These are phyloP conservation scores for Neurospora sp. DNA, from an alignment of 495 filamentous ascomycete species.

Conservation along the genomic window DNA sequence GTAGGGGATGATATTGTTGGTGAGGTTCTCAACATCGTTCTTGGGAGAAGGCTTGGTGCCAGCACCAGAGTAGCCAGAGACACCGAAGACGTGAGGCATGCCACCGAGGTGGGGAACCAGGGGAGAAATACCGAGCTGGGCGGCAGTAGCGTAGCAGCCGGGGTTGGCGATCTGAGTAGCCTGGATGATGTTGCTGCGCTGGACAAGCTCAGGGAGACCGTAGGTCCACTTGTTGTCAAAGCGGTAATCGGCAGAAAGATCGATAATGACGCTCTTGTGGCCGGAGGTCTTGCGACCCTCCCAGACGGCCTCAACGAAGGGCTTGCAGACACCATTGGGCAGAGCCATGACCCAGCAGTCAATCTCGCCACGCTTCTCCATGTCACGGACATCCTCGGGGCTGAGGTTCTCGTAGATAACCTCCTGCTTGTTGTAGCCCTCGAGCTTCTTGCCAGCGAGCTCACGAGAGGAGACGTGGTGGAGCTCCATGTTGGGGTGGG, in stretches of 20 bases:
- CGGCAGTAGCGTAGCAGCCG: conserved; percentile 95
- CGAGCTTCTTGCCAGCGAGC: conserved; percentile 77
- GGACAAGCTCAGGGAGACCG: conserved; percentile 82
- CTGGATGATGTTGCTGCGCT: conserved; percentile 63
- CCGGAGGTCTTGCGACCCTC: conserved; percentile 47
- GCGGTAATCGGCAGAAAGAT: conserved; percentile 91
- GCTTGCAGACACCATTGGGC: conserved; percentile 94
- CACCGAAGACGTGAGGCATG: conserved; percentile 80
- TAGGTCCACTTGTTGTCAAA: conserved; percentile 91
- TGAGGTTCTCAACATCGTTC: conserved; percentile 85
- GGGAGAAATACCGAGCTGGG: conserved; percentile 82
- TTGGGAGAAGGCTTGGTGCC: conserved; percentile 93
- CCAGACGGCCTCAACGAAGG: conserved; percentile 86
- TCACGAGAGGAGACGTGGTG: conserved; percentile 92
- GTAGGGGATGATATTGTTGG: conserved; percentile 86
- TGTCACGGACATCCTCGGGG: conserved; percentile 79
- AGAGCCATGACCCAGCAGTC: conserved; percentile 99
- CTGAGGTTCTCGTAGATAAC: conserved; percentile 88
- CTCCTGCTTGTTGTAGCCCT: conserved; percentile 87
- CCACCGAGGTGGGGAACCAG: conserved; percentile 68
- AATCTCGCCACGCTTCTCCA: conserved; percentile 85
- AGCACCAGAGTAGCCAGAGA: conserved; percentile 92
- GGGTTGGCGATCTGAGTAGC: conserved; percentile 89
- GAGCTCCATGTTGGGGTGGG: conserved; percentile 90
- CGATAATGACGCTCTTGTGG: conserved; percentile 74